Conservation (phyloP, 257 asterid genomes). For the Nicotiana knightiana region DNA sequence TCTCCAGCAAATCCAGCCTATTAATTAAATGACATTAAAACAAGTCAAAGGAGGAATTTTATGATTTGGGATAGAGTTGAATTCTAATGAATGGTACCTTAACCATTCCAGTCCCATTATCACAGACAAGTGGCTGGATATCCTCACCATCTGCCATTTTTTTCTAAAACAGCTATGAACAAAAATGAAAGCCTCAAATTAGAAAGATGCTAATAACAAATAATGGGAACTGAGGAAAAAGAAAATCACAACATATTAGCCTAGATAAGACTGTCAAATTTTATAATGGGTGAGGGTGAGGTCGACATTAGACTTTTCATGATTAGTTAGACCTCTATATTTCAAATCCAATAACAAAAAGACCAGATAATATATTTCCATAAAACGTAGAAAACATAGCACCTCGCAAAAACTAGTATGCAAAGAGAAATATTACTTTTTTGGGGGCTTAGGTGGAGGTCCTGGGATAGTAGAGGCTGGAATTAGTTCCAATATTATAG, state of each 20-base stretch:
- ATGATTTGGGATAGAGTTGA: background rate
- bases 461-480: background rate
- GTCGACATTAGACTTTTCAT: too few species aligned
- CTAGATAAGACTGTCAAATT: too few species aligned
- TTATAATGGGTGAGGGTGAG: too few species aligned
- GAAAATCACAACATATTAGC: background rate
- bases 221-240: background rate
- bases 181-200: background rate
- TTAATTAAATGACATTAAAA: background rate
- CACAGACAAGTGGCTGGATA: constrained; percentile 17
- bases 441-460: background rate
- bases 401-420: background rate
- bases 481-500: background rate
- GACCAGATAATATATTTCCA: too few species aligned
- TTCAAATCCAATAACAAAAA: too few species aligned
- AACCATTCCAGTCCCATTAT: constrained; percentile 17
- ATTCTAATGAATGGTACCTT: constrained; percentile 1
- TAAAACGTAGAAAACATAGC: background rate
- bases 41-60: background rate
- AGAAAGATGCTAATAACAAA: background rate
- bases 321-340: too few species aligned
- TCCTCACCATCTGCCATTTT: constrained; percentile 18
- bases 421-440: background rate
- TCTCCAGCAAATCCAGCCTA: constrained; percentile 46
- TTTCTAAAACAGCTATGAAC: background rate